Percentiles rank a stretch among this genome's conserved stretches.
Evolutionary conservation across 1,284 basidiomycete genomes (phyloP).

Genomic region (Melampsora larici-populina): DNA sequence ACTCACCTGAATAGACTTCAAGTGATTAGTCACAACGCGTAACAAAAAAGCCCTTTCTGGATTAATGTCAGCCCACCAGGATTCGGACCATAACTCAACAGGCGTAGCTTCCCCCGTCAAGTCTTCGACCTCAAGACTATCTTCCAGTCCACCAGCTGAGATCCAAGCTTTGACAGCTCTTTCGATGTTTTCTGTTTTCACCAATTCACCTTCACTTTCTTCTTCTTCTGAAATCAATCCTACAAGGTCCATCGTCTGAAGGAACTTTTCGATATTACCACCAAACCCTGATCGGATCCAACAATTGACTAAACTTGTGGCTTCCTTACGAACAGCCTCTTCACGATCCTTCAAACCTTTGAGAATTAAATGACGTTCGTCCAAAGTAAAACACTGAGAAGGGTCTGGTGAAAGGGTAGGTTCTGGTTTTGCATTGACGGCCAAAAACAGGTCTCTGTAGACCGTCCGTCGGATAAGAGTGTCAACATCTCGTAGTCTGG

Average conservation of each 20-base stretch:
- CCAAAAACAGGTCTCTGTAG: conserved; percentile 64
- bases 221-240: conserved; percentile 22
- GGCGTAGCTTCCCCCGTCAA: conserved; percentile 64
- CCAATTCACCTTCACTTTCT: conserved; percentile 26
- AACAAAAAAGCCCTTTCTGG: conserved; percentile 80
- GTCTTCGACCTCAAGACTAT: conserved; percentile 63
- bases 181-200: conserved; percentile 30
- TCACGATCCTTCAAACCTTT: conserved; percentile 87
- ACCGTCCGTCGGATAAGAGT: conserved; percentile 74
- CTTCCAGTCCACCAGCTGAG: conserved; percentile 66
- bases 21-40: conserved; percentile 79
- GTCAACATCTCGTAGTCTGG: conserved; percentile 81
- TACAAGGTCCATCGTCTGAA: conserved; percentile 29
- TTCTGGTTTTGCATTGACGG: conserved; percentile 57
- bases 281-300: conserved; percentile 56
- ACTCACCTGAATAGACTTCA: conserved; percentile 61
- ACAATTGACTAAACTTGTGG: conserved; percentile 70
- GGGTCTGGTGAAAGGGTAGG: conserved; percentile 66
- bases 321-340: conserved; percentile 72
- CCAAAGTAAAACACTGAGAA: conserved; percentile 46
- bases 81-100: conserved; percentile 72
- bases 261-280: conserved; percentile 32
- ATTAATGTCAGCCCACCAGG: conserved; percentile 71
- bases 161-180: conserved; percentile 53
- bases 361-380: conserved; percentile 65